Conservation (phyloP, 441 rosid genomes). For the Codiaeum variegatum region DNA sequence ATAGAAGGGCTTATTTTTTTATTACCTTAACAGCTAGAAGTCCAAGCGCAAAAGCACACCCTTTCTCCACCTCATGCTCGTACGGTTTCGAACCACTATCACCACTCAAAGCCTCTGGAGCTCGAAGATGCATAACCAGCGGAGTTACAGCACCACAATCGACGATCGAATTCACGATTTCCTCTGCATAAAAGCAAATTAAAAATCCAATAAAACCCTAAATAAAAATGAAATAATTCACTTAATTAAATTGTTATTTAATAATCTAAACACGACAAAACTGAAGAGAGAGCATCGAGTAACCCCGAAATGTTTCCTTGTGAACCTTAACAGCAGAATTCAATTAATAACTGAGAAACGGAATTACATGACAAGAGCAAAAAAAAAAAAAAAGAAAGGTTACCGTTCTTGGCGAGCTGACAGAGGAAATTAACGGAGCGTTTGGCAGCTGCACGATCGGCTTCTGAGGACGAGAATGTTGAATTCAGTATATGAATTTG, state of each 20-base stretch:
- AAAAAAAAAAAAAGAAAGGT: not conserved
- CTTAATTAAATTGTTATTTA: not conserved
- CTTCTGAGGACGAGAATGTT: constrained; percentile 61
- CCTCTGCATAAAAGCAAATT: not conserved
- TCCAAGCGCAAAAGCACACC: constrained; percentile 83
- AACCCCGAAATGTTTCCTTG: not conserved
- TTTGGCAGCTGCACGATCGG: constrained; percentile 88
- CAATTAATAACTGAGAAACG: not conserved
- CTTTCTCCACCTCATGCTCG: constrained; percentile 91
- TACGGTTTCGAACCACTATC: constrained; percentile 43
- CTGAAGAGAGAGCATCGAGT: not conserved
- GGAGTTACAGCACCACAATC: constrained; percentile 87
- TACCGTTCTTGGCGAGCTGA: constrained; percentile 92
- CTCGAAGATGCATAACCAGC: constrained; percentile 70
- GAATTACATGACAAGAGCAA: not conserved
- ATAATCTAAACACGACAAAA: not conserved
- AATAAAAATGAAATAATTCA: not conserved
- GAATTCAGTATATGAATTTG: constrained; percentile 64
- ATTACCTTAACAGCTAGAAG: constrained; percentile 85
- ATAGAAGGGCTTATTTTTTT: not conserved
- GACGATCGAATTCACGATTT: constrained; percentile 52
- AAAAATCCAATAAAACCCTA: not conserved
- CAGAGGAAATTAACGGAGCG: constrained; percentile 79
- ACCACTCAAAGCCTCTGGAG: constrained; percentile 48
- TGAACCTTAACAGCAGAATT: not conserved